These are phyloP conservation scores for Cryphonectria parasitica DNA, from an alignment of 2,329 filamentous ascomycete species.

Conservation along the genomic window DNA sequence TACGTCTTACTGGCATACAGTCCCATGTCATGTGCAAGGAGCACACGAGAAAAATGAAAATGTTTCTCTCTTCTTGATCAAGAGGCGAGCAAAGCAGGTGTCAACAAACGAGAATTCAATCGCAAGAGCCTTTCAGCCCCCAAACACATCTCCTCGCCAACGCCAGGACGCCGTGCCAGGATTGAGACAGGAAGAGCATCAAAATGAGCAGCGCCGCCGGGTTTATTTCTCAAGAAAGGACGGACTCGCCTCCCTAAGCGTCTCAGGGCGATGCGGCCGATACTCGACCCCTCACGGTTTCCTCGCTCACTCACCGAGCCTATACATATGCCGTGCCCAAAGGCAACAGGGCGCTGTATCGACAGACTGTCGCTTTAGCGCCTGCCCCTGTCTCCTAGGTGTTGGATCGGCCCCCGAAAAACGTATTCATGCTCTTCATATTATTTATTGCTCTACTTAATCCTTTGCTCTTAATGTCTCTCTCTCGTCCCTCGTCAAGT, in stretches of 20 bases:
- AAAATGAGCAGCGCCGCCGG: background rate
- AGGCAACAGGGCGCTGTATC: background rate
- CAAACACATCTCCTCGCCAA: background rate
- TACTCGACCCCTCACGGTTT: background rate
- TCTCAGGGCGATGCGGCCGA: background rate
- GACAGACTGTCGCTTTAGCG: background rate
- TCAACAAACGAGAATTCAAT: background rate
- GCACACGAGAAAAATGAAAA: background rate
- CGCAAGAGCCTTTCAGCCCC: background rate
- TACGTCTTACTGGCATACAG: background rate
- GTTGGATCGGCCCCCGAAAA: background rate
- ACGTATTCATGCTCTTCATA: background rate
- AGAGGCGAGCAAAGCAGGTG: background rate
- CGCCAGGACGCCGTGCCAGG: constrained; percentile 5
- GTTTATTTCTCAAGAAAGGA: background rate
- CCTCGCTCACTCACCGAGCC: background rate
- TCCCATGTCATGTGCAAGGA: background rate
- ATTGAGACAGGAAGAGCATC: constrained; percentile 3
- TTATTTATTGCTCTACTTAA: background rate
- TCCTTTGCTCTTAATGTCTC: background rate
- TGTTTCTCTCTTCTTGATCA: background rate
- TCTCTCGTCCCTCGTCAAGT: no score
- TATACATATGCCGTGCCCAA: background rate
- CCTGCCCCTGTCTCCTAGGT: background rate
- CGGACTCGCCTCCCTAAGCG: background rate